These are phyloP conservation scores for Tricholoma matsutake DNA, from an alignment of 768 basidiomycete species.

Conservation along the genomic window DNA sequence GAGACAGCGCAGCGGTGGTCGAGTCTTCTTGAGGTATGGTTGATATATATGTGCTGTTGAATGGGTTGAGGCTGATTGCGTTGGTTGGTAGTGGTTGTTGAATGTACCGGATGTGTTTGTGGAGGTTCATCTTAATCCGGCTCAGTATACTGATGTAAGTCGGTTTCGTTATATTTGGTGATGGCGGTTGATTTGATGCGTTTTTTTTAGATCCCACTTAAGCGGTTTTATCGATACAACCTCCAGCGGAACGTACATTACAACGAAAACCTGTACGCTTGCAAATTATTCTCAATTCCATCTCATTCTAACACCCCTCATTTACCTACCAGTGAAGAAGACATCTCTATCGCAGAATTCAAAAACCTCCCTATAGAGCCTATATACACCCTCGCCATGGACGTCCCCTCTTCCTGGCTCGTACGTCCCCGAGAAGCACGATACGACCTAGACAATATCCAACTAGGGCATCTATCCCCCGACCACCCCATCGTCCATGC, in stretches of 20 bases:
- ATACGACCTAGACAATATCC: conserved; percentile 96
- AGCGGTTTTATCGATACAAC: conserved; percentile 88
- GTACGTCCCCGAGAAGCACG: conserved; percentile 85
- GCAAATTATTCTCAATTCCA: too few species aligned
- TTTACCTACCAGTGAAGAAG: conserved; percentile 63
- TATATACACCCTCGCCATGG: conserved; percentile 92
- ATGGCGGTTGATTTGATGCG: not conserved
- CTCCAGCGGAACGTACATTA: conserved; percentile 56
- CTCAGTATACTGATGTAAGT: conserved; percentile 61
- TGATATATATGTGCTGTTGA: conserved; percentile 6
- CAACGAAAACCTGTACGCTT: conserved; percentile 69
- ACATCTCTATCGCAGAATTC: conserved; percentile 60
- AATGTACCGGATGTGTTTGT: conserved; percentile 63
- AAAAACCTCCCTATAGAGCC: conserved; percentile 75
- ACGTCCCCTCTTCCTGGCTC: conserved; percentile 89
- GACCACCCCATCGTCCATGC: conserved; percentile 69
- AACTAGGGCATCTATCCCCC: conserved; percentile 62
- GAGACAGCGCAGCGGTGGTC: conserved; percentile 87
- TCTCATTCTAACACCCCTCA: too few species aligned
- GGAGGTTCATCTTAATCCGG: conserved; percentile 79
- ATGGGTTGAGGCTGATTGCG: not conserved
- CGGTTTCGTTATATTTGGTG: not conserved
- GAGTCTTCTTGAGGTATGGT: conserved; percentile 62
- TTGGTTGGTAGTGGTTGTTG: conserved; percentile 51
- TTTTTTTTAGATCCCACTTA: conserved; percentile 69